Percentiles rank a stretch among this genome's conserved stretches.
Conservation (phyloP, 768 basidiomycete species). For the Amanita jacksonii region DNA sequence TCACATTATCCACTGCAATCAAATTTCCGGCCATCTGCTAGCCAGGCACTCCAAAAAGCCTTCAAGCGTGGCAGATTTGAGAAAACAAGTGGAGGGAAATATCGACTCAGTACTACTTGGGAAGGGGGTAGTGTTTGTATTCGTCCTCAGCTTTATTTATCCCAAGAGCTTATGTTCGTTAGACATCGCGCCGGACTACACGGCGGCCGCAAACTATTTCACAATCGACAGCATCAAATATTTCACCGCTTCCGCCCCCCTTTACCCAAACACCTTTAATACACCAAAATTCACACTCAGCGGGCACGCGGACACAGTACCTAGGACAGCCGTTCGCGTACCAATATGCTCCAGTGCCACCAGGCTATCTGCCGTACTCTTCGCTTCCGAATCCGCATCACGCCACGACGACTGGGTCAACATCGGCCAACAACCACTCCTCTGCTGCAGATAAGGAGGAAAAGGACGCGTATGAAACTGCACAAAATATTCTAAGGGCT, state of each 20-base stretch:
- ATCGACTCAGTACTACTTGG: constrained; percentile 68
- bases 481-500: constrained; percentile 67
- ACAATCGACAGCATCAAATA: constrained; percentile 19
- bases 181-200: constrained; percentile 74
- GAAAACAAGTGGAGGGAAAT: constrained; percentile 65
- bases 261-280: constrained; percentile 51
- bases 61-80: constrained; percentile 73
- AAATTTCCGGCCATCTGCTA: constrained; percentile 87
- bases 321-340: constrained; percentile 31
- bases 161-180: neutral
- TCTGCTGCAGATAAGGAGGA: constrained; percentile 20
- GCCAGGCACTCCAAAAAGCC: constrained; percentile 83
- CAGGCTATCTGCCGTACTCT: constrained; percentile 16
- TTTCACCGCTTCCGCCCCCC: constrained; percentile 32
- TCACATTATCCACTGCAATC: constrained; percentile 71
- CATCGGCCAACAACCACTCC: constrained; percentile 10
- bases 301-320: constrained; percentile 22
- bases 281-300: constrained; percentile 23
- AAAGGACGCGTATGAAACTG: constrained; percentile 65
- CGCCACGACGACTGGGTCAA: constrained; percentile 8
- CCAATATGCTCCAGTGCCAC: constrained; percentile 19
- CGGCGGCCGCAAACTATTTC: constrained; percentile 63
- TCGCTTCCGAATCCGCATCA: constrained; percentile 17
- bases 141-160: constrained; percentile 1
- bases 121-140: constrained; percentile 69